These are phyloP conservation scores for Colletotrichum sp. DNA, from an alignment of 2,329 filamentous ascomycete genomes.

Conservation along the genomic window DNA sequence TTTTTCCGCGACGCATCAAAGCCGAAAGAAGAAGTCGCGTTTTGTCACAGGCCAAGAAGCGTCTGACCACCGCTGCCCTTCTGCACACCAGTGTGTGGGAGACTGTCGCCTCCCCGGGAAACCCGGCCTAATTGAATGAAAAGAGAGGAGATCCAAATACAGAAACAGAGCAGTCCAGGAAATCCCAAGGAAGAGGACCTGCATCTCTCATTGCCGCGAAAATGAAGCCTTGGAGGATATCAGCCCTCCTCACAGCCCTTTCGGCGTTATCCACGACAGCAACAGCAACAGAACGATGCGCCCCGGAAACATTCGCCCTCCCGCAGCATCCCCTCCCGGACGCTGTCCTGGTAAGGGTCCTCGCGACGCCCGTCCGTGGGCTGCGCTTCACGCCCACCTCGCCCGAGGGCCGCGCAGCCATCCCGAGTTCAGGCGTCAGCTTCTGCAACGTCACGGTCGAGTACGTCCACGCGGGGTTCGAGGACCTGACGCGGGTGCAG, in stretches of 20 bases:
- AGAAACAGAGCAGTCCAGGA: neutral
- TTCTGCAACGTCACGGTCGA: slow-evolving; percentile 30
- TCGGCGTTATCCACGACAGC: neutral
- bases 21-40: neutral
- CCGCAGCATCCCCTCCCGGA: neutral
- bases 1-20: neutral
- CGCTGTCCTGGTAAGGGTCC: neutral
- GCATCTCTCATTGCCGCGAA: neutral
- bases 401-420: slow-evolving; percentile 18
- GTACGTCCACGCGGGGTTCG: slow-evolving; percentile 28
- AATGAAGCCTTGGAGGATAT: neutral
- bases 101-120: neutral
- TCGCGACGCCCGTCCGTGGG: neutral
- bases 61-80: neutral
- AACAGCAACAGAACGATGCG: neutral
- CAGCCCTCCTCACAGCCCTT: neutral
- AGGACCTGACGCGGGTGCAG: slow-evolving; percentile 30
- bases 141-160: neutral
- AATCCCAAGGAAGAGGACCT: accelerated
- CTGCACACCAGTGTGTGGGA: neutral
- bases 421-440: slow-evolving; percentile 16
- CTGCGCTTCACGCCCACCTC: neutral
- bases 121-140: neutral
- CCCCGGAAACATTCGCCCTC: neutral
- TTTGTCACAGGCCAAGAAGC: neutral